Percentiles rank a stretch among this genome's conserved stretches.
Evolutionary conservation across 2,329 filamentous ascomycete genomes (phyloP).

Genomic region (Colletotrichum lupini): DNA sequence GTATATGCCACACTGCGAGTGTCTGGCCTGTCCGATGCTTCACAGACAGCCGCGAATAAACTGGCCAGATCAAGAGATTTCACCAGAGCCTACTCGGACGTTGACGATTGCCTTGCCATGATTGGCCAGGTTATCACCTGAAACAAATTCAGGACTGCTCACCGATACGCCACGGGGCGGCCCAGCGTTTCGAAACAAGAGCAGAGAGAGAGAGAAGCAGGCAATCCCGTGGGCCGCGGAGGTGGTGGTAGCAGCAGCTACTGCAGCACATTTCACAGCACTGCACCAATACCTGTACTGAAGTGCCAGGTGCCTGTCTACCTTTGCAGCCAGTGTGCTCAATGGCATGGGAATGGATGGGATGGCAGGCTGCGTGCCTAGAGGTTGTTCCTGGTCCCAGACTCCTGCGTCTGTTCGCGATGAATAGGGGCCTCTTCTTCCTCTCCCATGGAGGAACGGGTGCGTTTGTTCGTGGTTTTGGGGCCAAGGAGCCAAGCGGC

Average conservation of each 20-base stretch:
- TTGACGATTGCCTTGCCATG: constrained; percentile 4
- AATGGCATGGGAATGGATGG: not conserved
- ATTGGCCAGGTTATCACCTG: constrained; percentile 32
- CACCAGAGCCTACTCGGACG: not conserved
- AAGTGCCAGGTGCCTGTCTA: not conserved
- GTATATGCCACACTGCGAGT: not conserved
- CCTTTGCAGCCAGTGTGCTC: not conserved
- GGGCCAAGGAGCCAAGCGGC: not conserved
- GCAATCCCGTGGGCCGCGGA: not conserved
- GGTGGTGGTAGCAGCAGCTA: not conserved
- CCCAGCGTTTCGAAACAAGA: constrained; percentile 35
- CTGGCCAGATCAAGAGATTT: constrained; percentile 4
- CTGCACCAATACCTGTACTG: not conserved
- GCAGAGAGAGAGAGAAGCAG: constrained; percentile 10
- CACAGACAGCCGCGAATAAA: constrained; percentile 13
- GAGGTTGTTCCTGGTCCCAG: not conserved
- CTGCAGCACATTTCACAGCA: not conserved
- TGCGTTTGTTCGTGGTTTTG: not conserved
- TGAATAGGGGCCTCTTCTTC: not conserved
- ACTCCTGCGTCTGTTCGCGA: not conserved
- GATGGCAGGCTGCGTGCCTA: not conserved
- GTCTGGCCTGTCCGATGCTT: constrained; percentile 16
- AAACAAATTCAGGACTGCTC: constrained; percentile 38
- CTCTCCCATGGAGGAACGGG: not conserved
- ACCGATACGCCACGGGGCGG: constrained; percentile 31